Conservation (phyloP, 2,329 filamentous ascomycete genomes). For the Ophiostoma sp. region DNA sequence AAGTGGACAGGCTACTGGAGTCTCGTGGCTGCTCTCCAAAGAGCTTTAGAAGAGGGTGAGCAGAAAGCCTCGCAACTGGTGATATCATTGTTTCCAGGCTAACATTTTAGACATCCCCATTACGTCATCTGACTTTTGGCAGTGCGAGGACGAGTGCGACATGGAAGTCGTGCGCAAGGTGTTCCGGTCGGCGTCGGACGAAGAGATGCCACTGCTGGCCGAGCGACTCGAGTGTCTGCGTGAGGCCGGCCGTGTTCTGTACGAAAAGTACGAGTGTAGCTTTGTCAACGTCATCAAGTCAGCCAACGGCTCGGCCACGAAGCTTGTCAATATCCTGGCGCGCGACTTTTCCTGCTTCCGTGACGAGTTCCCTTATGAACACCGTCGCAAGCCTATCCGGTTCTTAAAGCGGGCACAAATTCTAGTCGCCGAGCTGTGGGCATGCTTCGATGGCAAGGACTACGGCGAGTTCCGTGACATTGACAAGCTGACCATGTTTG, state of each 20-base stretch:
- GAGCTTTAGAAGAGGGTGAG: constrained; percentile 83
- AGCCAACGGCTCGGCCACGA: constrained; percentile 76
- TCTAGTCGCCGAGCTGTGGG: constrained; percentile 93
- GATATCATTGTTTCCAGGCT: neutral
- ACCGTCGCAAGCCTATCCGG: constrained; percentile 67
- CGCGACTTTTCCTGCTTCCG: constrained; percentile 81
- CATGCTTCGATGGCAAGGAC: constrained; percentile 79
- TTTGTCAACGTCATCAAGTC: constrained; percentile 71
- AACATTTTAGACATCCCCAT: constrained; percentile 70
- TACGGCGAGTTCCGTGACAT: constrained; percentile 87
- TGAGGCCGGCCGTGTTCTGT: constrained; percentile 78
- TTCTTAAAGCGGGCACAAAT: constrained; percentile 96
- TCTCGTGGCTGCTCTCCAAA: constrained; percentile 79
- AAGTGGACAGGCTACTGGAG: constrained; percentile 96
- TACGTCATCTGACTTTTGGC: constrained; percentile 85
- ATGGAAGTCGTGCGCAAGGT: constrained; percentile 72
- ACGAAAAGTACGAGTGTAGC: constrained; percentile 75
- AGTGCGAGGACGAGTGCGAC: constrained; percentile 71
- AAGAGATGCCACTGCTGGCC: constrained; percentile 80
- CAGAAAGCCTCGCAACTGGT: neutral
- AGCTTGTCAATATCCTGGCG: constrained; percentile 81
- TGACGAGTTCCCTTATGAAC: constrained; percentile 76
- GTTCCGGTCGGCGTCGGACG: constrained; percentile 82
- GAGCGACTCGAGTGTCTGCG: constrained; percentile 77
- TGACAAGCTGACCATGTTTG: constrained; percentile 96